These are phyloP conservation scores for Penicillium verhagenii DNA, from an alignment of 495 filamentous ascomycete species.

Conservation along the genomic window DNA sequence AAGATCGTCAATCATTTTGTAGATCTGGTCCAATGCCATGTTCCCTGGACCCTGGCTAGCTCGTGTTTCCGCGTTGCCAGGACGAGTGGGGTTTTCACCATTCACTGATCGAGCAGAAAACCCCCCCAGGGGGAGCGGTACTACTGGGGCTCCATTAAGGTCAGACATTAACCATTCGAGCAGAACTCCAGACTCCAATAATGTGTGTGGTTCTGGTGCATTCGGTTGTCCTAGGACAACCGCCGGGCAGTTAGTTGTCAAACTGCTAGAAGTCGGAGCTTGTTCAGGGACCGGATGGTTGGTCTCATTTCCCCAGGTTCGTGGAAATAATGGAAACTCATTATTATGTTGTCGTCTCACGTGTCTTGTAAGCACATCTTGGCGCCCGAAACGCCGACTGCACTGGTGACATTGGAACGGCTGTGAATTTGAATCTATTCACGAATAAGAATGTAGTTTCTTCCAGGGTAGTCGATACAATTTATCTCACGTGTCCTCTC, in stretches of 20 bases:
- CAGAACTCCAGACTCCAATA: constrained; percentile 7
- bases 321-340: background rate
- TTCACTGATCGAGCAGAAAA: background rate
- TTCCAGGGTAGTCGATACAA: background rate
- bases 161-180: constrained; percentile 21
- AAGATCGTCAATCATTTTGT: constrained; percentile 15
- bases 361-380: constrained; percentile 18
- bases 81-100: background rate
- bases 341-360: constrained; percentile 7
- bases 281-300: background rate
- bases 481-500: constrained; percentile 14
- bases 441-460: background rate
- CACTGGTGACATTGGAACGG: constrained; percentile 19
- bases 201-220: background rate
- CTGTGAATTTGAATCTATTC: constrained; percentile 18
- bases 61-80: background rate
- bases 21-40: constrained; percentile 11
- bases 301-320: background rate
- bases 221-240: background rate
- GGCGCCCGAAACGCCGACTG: constrained; percentile 16
- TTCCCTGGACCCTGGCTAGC: constrained; percentile 4
- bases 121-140: constrained; percentile 9
- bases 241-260: background rate
- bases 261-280: background rate
- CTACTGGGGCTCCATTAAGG: background rate